These are phyloP conservation scores for Thecaphora thlaspeos DNA, from an alignment of 1,284 basidiomycete species.

Conservation along the genomic window DNA sequence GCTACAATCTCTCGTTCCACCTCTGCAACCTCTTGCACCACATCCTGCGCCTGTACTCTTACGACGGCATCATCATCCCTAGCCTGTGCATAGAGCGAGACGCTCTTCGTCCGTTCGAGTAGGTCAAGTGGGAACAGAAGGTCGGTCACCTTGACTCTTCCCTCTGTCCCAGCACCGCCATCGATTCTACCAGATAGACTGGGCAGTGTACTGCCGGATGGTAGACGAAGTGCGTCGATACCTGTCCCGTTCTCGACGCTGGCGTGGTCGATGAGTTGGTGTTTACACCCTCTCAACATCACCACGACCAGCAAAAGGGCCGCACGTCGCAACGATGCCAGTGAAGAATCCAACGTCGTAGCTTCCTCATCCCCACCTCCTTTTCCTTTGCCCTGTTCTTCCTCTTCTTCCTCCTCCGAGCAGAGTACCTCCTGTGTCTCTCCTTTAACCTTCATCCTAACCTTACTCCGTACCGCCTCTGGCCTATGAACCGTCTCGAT, in stretches of 20 bases:
- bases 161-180: background rate
- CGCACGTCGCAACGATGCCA: constrained; percentile 47
- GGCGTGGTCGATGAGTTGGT: constrained; percentile 35
- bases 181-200: background rate
- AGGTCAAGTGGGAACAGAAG: constrained; percentile 19
- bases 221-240: background rate
- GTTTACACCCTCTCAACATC: constrained; percentile 26
- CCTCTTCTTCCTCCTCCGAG: constrained; percentile 19
- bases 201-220: background rate
- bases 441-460: constrained; percentile 25
- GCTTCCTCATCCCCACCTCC: constrained; percentile 18
- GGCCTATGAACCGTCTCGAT: constrained; percentile 33
- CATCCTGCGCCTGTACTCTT: constrained; percentile 37
- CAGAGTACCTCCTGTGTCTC: constrained; percentile 8
- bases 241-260: background rate
- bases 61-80: constrained; percentile 38
- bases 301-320: constrained; percentile 47
- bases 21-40: constrained; percentile 18
- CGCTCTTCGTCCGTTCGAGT: constrained; percentile 12
- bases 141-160: constrained; percentile 1
- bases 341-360: constrained; percentile 31
- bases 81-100: constrained; percentile 11
- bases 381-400: constrained; percentile 11
- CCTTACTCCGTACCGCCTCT: background rate
- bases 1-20: constrained; percentile 13